phyloP scores from a whole-genome alignment of 140 eudicot species.

The Cichorium intybus region DNA sequence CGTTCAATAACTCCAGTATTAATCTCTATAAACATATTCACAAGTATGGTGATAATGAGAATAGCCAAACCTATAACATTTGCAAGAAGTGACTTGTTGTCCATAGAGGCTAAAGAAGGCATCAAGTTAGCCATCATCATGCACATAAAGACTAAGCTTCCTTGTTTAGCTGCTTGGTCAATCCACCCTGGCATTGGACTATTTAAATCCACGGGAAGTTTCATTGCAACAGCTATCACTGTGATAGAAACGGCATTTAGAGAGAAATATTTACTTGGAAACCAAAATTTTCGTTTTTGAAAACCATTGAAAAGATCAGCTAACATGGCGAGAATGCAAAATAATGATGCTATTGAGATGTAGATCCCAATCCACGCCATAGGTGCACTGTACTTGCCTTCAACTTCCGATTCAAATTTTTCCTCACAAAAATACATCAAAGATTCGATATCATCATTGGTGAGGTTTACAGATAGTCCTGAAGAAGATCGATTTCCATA shows the following conservation, averaged over 20 bases:
- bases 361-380: constrained; percentile 40
- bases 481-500: background rate
- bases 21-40: constrained; percentile 8
- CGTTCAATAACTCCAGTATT: background rate
- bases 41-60: constrained; percentile 23
- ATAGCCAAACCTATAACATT: background rate
- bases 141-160: background rate
- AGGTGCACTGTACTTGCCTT: constrained; percentile 4
- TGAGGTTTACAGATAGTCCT: background rate
- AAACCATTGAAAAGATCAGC: constrained; percentile 25
- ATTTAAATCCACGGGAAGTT: constrained; percentile 21
- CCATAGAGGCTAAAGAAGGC: constrained; percentile 14
- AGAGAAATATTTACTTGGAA: constrained; percentile 19
- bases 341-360: constrained; percentile 25
- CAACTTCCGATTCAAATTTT: background rate
- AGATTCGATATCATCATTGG: background rate
- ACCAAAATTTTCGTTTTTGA: background rate
- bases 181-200: background rate
- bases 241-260: constrained; percentile 22
- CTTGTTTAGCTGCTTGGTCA: background rate
- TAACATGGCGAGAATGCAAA: constrained; percentile 27
- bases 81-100: background rate
- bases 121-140: constrained; percentile 5
- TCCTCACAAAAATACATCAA: background rate
- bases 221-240: constrained; percentile 21